Evolutionary conservation across 305 asterid species (phyloP), one percentile per base, ranked within the genome.

Genomic region (Solanum chacoense): DNA sequence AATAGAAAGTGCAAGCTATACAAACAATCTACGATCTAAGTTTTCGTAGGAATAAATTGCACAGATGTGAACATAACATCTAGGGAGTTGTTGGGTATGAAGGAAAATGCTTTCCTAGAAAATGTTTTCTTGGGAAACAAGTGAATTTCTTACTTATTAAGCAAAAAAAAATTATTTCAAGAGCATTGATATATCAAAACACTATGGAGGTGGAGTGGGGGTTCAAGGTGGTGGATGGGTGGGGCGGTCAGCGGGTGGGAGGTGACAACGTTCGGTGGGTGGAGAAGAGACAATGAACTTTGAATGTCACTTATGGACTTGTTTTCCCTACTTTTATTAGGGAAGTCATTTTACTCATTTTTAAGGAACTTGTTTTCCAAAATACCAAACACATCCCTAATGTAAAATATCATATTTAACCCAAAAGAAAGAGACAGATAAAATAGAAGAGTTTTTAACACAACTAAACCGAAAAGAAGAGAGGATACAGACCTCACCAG

Each of bases 401-500:
- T 83, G 31, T 26, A 20, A 29, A 29, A 50, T 83, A 50, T 83
- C 73, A 83, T 32, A 31, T 31, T 50, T 50, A 50, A 31, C 72
- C 42, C 42, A 22, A 31, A 50, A 11, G 73, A 81, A 81, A 81
- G 16, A 45, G 72, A 81, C 24, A 28, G n/a, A 16, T 10, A 45
- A 34, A 28, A 20, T 18, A 81, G 26, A 42, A 29, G 18, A 45
- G 71, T 29, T 81, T 36, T 81, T 45, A 50, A 83, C 8, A 24
- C 73, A 11, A 31, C 42, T 31, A 31, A 42, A 45, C 32, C 13
- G 18, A 50, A 87, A 81, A 65, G 92, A 90, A 88, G 67, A 78
- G 87, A 86, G 89, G 89, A 88, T 89, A 95, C 99, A 89, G 91
- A 97, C 99, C 99, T 97, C 99, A 92, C 99, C 99, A 91, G 99